Base-by-base conservation (phyloP, 2,329 filamentous ascomycete species). In the Neonectria faginata region DNA sequence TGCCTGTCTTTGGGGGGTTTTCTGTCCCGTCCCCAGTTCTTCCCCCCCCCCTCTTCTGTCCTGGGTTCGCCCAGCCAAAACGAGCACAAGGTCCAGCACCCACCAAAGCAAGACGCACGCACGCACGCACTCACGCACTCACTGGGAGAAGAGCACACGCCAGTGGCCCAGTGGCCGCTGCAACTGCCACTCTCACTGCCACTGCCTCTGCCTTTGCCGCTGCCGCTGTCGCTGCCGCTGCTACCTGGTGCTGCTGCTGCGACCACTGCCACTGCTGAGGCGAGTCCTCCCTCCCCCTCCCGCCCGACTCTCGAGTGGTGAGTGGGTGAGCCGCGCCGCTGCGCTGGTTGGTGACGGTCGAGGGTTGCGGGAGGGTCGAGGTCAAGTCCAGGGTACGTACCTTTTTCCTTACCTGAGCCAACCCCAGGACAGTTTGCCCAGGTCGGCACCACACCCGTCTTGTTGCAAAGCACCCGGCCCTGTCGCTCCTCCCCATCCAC, bases 401-500 rank as follows among this genome's bases (percentile, higher is more conserved):
- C 72, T 65, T 62, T 62, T 60, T 42, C 61, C 57, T 57, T 66
- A 62, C 68, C 71, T 73, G 64, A 69, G 66, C 71, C 71, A 72
- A 71, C 71, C 68, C 69, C 65, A 71, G 66, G 69, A 57, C 60
- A 62, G 53, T 62, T 62, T 62, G 53, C 68, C 66, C 70, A 74
- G 65, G 73, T 67, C 61, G 64, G 73, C 71, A 73, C 73, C 73
- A 62, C 72, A 72, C 72, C 70, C 70, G 68, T 74, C 70, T 71
- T 68, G 68, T 60, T 62, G 75, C 70, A 74, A 70, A 72, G 70
- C 74, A 72, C 73, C 75, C 73, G 67, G 69, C 67, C 73, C 75
- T 74, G 75, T 79, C 76, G 77, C 76, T 78, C 77, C 73, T 79
- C 76, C 77, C 76, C 74, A 72, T 77, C 73, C 66, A 55, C 69